Conservation (phyloP, 441 rosid species). For the Populus hybrid region DNA sequence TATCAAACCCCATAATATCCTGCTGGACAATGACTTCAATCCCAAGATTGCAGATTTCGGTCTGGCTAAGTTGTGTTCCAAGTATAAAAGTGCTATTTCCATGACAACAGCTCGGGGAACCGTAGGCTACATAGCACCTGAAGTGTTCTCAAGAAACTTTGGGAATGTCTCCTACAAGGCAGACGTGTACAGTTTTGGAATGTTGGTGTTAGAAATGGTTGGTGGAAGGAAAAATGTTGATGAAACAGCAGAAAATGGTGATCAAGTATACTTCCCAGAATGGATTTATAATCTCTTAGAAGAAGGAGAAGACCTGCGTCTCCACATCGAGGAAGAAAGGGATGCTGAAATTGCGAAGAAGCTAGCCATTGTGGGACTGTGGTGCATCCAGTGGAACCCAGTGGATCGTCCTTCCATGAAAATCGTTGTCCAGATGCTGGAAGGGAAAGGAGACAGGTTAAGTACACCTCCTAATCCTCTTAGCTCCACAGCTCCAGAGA, state of each 20-base stretch:
- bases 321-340: background rate
- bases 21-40: background rate
- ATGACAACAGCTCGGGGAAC: background rate
- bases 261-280: background rate
- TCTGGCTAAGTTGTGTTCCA: background rate
- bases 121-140: background rate
- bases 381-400: background rate
- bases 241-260: background rate
- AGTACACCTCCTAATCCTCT: background rate
- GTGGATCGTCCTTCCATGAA: background rate
- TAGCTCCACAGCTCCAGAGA: too few species aligned
- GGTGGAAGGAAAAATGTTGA: constrained; percentile 11
- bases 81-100: background rate
- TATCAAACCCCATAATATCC: constrained; percentile 11
- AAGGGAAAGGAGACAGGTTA: background rate
- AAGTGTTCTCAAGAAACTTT: constrained; percentile 8
- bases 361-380: background rate
- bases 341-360: background rate
- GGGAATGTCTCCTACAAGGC: constrained; percentile 1
- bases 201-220: constrained; percentile 10
- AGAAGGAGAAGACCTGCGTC: background rate
- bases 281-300: background rate
- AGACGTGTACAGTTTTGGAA: constrained; percentile 7
- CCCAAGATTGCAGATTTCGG: constrained; percentile 5
- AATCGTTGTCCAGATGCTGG: background rate